Percentiles rank a stretch among this genome's conserved stretches.
Conservation (phyloP, 2,329 filamentous ascomycete genomes). For the Emericellopsis cladophorae region DNA sequence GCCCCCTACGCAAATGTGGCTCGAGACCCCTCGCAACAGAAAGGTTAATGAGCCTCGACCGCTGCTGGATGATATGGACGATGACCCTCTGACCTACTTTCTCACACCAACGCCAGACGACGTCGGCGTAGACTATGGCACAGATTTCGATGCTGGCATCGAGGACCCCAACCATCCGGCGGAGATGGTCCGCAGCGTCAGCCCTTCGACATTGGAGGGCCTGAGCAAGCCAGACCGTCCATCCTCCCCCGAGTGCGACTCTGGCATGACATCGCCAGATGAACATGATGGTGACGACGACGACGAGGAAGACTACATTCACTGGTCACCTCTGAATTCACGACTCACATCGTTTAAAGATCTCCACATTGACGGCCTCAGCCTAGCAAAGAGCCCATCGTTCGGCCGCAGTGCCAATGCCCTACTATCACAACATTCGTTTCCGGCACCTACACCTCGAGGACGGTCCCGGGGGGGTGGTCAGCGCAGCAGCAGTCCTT, state of each 20-base stretch:
- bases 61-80: conserved; percentile 34
- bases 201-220: conserved; percentile 41
- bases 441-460: conserved; percentile 16
- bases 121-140: conserved; percentile 27
- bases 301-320: conserved; percentile 37
- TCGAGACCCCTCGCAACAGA: conserved; percentile 25
- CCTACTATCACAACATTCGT: conserved; percentile 15
- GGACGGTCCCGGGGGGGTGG: conserved; percentile 15
- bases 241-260: conserved; percentile 22
- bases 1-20: conserved; percentile 36
- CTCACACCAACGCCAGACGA: conserved; percentile 33
- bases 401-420: conserved; percentile 16
- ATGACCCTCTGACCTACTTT: conserved; percentile 43
- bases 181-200: conserved; percentile 39
- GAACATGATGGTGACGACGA: conserved; percentile 20
- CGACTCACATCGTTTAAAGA: conserved; percentile 29
- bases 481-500: conserved; percentile 9
- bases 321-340: conserved; percentile 27
- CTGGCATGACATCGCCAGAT: conserved; percentile 29
- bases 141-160: conserved; percentile 46
- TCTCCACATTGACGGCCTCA: conserved; percentile 22
- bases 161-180: conserved; percentile 32
- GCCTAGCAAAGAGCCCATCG: conserved; percentile 17
- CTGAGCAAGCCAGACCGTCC: conserved; percentile 27
- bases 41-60: conserved; percentile 26